phyloP scores from a whole-genome alignment of 768 basidiomycete species.

The Sporobolomyces pararoseus region DNA sequence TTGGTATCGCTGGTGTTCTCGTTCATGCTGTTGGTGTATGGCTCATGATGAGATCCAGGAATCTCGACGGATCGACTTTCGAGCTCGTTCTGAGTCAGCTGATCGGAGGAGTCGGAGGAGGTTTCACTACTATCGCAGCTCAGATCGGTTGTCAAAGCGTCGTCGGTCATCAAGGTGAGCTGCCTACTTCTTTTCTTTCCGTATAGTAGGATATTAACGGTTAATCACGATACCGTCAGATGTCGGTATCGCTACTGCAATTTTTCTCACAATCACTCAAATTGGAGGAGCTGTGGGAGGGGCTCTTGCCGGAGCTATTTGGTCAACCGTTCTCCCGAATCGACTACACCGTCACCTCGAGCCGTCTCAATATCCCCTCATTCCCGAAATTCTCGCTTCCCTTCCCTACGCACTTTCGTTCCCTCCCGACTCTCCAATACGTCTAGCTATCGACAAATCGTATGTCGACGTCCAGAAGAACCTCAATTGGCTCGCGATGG shows the following conservation, averaged over 20 bases:
- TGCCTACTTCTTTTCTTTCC: background rate
- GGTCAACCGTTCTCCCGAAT: slow-evolving; percentile 41
- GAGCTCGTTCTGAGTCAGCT: slow-evolving; percentile 43
- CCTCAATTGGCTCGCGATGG: slow-evolving; percentile 35
- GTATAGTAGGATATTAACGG: background rate
- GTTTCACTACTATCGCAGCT: slow-evolving; percentile 41
- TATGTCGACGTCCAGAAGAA: slow-evolving; percentile 43
- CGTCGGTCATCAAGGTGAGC: slow-evolving; percentile 38
- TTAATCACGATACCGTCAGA: slow-evolving; percentile 16
- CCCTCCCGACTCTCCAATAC: slow-evolving; percentile 29
- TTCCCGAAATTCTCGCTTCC: slow-evolving; percentile 40
- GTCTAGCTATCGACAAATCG: slow-evolving; percentile 42
- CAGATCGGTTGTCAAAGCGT: slow-evolving; percentile 44
- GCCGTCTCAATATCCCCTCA: slow-evolving; percentile 6
- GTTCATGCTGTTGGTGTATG: slow-evolving; percentile 43
- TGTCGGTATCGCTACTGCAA: slow-evolving; percentile 44
- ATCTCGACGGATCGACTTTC: slow-evolving; percentile 41
- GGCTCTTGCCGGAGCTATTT: slow-evolving; percentile 43
- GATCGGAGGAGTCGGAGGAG: slow-evolving; percentile 42
- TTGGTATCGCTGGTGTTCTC: slow-evolving; percentile 42
- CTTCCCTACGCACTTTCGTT: slow-evolving; percentile 44
- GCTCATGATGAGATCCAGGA: slow-evolving; percentile 45
- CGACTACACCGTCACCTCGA: slow-evolving; percentile 37
- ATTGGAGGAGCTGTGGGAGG: slow-evolving; percentile 46
- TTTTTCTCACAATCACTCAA: slow-evolving; percentile 45